Percentiles rank a stretch among this genome's conserved stretches.
Evolutionary conservation across 2,329 filamentous ascomycete species (phyloP).

Genomic region (Aspergillus versicolor): DNA sequence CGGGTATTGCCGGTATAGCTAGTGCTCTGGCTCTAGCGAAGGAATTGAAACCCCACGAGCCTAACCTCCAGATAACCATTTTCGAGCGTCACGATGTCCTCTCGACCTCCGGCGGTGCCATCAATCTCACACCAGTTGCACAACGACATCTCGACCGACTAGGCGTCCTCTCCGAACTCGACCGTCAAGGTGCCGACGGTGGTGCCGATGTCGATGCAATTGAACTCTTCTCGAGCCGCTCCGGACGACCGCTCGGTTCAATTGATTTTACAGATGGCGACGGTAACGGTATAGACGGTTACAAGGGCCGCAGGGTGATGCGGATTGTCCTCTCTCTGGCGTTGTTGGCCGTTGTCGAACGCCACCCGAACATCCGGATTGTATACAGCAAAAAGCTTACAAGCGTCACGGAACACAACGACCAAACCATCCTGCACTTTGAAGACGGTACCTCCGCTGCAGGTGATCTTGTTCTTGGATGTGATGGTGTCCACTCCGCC

Average conservation of each 20-base stretch:
- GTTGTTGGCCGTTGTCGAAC: slow-evolving; percentile 40
- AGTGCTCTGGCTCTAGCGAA: slow-evolving; percentile 32
- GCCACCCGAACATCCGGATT: slow-evolving; percentile 37
- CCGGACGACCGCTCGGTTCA: slow-evolving; percentile 36
- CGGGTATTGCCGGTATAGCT: slow-evolving; percentile 36
- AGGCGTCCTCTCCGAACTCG: slow-evolving; percentile 39
- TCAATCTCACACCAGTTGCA: slow-evolving; percentile 47
- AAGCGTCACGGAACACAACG: slow-evolving; percentile 32
- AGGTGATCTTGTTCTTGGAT: slow-evolving; percentile 40
- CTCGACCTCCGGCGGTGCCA: slow-evolving; percentile 45
- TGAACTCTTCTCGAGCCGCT: slow-evolving; percentile 42
- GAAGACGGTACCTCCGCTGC: slow-evolving; percentile 33
- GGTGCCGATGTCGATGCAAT: slow-evolving; percentile 42
- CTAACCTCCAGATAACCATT: slow-evolving; percentile 36
- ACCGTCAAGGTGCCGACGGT: slow-evolving; percentile 38
- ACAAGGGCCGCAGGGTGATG: slow-evolving; percentile 43
- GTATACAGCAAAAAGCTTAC: slow-evolving; percentile 44
- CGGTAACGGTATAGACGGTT: slow-evolving; percentile 40
- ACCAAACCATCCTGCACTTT: slow-evolving; percentile 37
- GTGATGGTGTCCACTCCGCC: slow-evolving; percentile 42
- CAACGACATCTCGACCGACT: slow-evolving; percentile 44
- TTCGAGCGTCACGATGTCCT: slow-evolving; percentile 43
- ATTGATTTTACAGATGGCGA: slow-evolving; percentile 40
- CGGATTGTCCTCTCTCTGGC: slow-evolving; percentile 42
- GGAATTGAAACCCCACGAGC: slow-evolving; percentile 33